Base-by-base conservation (phyloP, 148 eudicot genomes). In the Oxyria digyna region DNA sequence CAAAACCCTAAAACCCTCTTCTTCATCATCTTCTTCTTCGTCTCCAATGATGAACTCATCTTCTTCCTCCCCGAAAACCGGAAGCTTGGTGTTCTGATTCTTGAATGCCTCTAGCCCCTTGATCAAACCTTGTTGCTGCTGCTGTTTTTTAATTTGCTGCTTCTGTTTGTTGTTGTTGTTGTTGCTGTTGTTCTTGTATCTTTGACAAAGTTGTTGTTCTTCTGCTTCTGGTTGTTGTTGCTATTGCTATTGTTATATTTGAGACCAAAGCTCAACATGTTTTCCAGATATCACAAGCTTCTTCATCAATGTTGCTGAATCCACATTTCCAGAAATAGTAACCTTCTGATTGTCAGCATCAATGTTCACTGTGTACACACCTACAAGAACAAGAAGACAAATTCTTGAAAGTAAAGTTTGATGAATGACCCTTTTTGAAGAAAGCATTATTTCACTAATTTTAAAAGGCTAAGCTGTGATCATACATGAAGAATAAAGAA, bases 181-280 rank as follows among this genome's bases (percentile, higher is more conserved):
- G 66, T 78, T 77, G 15, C 81, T 83, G 74, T 74, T 69, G 72
- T 79, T 76, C n/a, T n/a, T n/a, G n/a, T n/a, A 42, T 79, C 74
- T 50, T 74, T 77, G 45, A 50, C 72, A 54, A 13, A 54, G 62
- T 41, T 64, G 54, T 71, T 74, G 38, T 81, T 87, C n/a, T 83
- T 81, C 50, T 78, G 87, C 59, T 74, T 75, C 18, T 82, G 79
- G 72, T 18, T 76, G 18, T 57, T 59, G 23, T 72, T 68, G 69
- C 35, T 33, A 40, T 78, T 85, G n/a, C n/a, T n/a, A n/a, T n/a
- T n/a, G n/a, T n/a, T n/a, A n/a, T n/a, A n/a, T n/a, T 72, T 77
- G 81, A 62, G 87, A 82, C 88, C 95, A 88, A 4, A 86, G 75
- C 75, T 86, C 87, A 24, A 91, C 87, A 76, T 83, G 85, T 70